Base-by-base conservation (phyloP, 306 rosid genomes). In the Cicer yamashitae region DNA sequence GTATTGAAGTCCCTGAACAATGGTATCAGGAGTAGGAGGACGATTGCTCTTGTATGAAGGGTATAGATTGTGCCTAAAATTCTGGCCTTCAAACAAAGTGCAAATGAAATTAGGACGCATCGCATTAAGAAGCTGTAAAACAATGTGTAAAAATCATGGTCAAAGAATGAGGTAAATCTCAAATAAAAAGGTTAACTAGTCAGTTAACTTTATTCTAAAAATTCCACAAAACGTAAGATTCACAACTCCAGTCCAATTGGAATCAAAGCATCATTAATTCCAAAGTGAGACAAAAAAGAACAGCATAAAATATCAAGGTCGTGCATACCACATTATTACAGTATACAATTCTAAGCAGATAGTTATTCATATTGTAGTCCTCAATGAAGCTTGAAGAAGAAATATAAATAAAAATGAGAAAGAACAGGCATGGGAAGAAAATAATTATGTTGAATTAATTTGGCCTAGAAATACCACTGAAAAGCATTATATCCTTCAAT, bases 1-100 rank as follows among this genome's bases (percentile, higher is more conserved):
- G 89, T 91, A 94, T 75, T 91, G 98, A 84, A 94, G 96, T 51
- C 97, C 98, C 83, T 94, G 98, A 74, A 94, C 94, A 61, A 94
- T 82, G 77, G 98, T 94, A 78, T 94, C 98, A 73, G 98, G 98
- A 60, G 97, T 91, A 34, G 97, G 97, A 43, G 97, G 94, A 41
- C 98, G 93, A 74, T 94, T 91, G 79, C 97, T 90, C 90, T 94
- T 94, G 89, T 94, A 94, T 3, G 96, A 76, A 0, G 97, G 97
- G 79, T 90, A 94, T 37, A 90, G 73, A 63, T 81, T 91, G 77
- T 94, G 98, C 50, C 98, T 93, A 82, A 94, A 94, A 77, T 93
- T 94, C 82, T 82, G 84, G 63, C 98, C 98, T 94, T 84, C 73
- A 83, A 60, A 82, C 10, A 50, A 82, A 82, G 51, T 40, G 73